A percentile compares a stretch with the other conserved stretches of the same genome.
Conservation (phyloP, 345 rosid genomes). For the Gossypium thurberi region DNA sequence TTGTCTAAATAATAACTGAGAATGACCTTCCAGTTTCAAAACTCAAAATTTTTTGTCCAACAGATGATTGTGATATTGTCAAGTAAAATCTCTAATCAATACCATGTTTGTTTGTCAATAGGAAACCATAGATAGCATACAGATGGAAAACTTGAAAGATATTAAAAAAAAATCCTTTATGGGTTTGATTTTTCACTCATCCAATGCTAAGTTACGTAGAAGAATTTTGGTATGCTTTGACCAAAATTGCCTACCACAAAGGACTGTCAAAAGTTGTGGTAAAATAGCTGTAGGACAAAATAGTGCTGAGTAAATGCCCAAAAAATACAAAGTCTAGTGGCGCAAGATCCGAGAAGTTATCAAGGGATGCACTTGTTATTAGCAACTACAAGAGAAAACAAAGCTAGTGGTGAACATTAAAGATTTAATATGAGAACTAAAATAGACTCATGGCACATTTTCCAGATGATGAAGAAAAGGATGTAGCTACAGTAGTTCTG, state of each 20-base stretch:
- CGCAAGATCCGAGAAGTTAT: background rate
- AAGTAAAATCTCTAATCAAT: constrained; percentile 1
- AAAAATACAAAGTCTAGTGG: background rate
- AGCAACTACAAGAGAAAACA: background rate
- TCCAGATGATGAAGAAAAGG: background rate
- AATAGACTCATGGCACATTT: background rate
- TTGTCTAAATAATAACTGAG: background rate
- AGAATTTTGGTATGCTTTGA: background rate
- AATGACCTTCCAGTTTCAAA: background rate
- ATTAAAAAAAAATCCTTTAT: background rate
- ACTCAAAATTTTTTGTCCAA: background rate
- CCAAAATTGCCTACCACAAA: constrained; percentile 2
- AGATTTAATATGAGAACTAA: background rate
- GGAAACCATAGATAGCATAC: background rate
- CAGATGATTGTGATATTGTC: background rate
- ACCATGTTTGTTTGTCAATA: background rate
- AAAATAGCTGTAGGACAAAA: background rate
- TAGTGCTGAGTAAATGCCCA: background rate
- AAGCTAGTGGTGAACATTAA: background rate
- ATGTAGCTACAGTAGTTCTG: background rate
- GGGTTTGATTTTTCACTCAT: background rate
- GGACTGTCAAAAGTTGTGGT: background rate
- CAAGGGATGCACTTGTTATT: background rate
- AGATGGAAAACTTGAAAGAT: background rate
- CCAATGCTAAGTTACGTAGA: background rate